phyloP scores from a whole-genome alignment of 257 asterid species.

The Verbena officinalis region DNA sequence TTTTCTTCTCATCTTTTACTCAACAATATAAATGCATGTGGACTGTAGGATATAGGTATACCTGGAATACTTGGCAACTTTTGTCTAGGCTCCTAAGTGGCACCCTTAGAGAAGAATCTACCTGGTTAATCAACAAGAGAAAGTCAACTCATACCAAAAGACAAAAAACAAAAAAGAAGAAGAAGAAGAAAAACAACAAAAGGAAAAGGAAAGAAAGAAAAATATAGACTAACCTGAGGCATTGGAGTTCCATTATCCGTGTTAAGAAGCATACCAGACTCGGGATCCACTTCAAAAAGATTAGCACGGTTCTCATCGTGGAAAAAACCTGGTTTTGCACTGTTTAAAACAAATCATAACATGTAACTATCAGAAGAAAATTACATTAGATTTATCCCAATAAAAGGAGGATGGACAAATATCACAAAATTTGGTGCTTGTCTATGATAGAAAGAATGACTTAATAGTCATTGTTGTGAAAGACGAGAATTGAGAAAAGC shows the following conservation, averaged over 20 bases:
- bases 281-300: conserved; percentile 87
- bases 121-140: conserved; percentile 54
- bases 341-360: conserved; percentile 36
- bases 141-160: background rate
- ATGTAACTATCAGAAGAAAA: conserved; percentile 31
- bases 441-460: too few species aligned
- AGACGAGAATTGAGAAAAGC: conserved; percentile 30
- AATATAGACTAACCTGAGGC: conserved; percentile 72
- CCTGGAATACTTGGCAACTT: conserved; percentile 89
- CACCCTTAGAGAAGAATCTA: conserved; percentile 59
- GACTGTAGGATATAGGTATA: conserved; percentile 28
- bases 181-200: too few species aligned
- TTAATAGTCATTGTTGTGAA: too few species aligned
- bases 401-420: conserved; percentile 13
- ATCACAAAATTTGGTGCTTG: conserved; percentile 1
- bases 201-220: background rate
- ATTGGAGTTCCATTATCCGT: conserved; percentile 98
- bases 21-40: conserved; percentile 13
- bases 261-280: conserved; percentile 88
- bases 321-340: conserved; percentile 96
- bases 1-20: conserved; percentile 21
- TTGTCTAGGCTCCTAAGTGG: conserved; percentile 56
- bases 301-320: conserved; percentile 87
- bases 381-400: too few species aligned
- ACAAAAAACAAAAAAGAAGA: too few species aligned